These are phyloP conservation scores for Phyllosticta citriasiana DNA, from an alignment of 2,329 filamentous ascomycete species.

Conservation along the genomic window DNA sequence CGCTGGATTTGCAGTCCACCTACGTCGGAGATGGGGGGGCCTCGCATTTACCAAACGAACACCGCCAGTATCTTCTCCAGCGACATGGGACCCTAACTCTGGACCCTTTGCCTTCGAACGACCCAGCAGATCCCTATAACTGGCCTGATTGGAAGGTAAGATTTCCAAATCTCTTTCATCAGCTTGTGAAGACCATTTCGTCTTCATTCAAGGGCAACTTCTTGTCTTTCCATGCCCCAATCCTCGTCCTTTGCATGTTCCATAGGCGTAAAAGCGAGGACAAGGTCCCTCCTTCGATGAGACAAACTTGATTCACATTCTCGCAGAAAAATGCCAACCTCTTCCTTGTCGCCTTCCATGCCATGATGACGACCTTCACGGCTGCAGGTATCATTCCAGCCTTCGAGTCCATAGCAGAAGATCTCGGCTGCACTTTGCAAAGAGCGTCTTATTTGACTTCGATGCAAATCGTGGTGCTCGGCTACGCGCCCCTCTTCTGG, in stretches of 20 bases:
- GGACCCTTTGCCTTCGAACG: slow-evolving; percentile 42
- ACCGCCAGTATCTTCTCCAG: slow-evolving; percentile 41
- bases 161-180: neutral
- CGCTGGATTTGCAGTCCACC: slow-evolving; percentile 11
- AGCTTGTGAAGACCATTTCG: neutral
- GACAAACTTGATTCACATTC: neutral
- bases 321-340: slow-evolving; percentile 44
- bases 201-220: too few species aligned
- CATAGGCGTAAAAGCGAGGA: neutral
- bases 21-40: slow-evolving; percentile 17
- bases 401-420: slow-evolving; percentile 43
- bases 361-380: slow-evolving; percentile 48
- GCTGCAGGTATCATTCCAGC: slow-evolving; percentile 46
- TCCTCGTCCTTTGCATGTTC: too few species aligned
- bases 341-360: slow-evolving; percentile 46
- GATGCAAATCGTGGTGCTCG: slow-evolving; percentile 45
- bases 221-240: neutral
- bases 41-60: slow-evolving; percentile 31
- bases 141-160: slow-evolving; percentile 43
- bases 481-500: slow-evolving; percentile 47
- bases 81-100: slow-evolving; percentile 46
- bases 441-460: slow-evolving; percentile 45
- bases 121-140: slow-evolving; percentile 46
- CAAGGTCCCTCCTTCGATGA: neutral
- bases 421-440: slow-evolving; percentile 40